Percentiles rank a stretch among this genome's conserved stretches.
Conservation (phyloP, 768 basidiomycete species). For the Lactarius vividus region DNA sequence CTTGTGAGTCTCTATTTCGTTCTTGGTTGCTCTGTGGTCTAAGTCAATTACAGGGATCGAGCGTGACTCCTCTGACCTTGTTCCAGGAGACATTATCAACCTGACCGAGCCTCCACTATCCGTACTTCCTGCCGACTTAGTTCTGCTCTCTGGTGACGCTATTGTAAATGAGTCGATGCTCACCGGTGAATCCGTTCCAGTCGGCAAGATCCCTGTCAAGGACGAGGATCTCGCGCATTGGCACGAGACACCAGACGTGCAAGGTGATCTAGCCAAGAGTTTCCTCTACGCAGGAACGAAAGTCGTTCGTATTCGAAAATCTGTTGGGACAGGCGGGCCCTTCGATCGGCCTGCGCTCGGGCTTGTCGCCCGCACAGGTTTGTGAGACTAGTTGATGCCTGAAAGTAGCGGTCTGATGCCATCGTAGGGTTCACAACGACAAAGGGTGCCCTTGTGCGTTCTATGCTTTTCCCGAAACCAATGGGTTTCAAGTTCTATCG, state of each 20-base stretch:
- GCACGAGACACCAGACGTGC: slow-evolving; percentile 59
- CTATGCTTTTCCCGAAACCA: slow-evolving; percentile 98
- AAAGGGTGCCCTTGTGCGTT: slow-evolving; percentile 91
- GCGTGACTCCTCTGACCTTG: slow-evolving; percentile 71
- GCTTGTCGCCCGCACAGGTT: slow-evolving; percentile 84
- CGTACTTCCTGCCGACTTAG: slow-evolving; percentile 84
- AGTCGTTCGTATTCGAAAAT: slow-evolving; percentile 79
- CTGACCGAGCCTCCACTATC: slow-evolving; percentile 72
- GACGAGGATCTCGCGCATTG: slow-evolving; percentile 73
- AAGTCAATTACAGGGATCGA: slow-evolving; percentile 54
- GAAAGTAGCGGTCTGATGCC: slow-evolving; percentile 9
- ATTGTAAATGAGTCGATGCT: slow-evolving; percentile 99
- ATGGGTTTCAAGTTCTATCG: slow-evolving; percentile 99
- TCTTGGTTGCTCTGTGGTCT: slow-evolving; percentile 1
- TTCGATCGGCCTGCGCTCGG: slow-evolving; percentile 66
- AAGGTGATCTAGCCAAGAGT: slow-evolving; percentile 66
- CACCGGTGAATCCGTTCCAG: slow-evolving; percentile 96
- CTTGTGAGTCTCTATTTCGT: slow-evolving; percentile 38
- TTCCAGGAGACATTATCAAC: slow-evolving; percentile 91
- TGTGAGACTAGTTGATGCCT: slow-evolving; percentile 23
- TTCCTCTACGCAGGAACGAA: slow-evolving; percentile 91
- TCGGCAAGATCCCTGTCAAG: slow-evolving; percentile 84
- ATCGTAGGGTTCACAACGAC: slow-evolving; percentile 92
- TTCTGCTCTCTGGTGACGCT: slow-evolving; percentile 92
- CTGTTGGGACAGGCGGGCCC: slow-evolving; percentile 48